phyloP scores from a whole-genome alignment of 805 yeast species.

The Barnettozyma californica region DNA sequence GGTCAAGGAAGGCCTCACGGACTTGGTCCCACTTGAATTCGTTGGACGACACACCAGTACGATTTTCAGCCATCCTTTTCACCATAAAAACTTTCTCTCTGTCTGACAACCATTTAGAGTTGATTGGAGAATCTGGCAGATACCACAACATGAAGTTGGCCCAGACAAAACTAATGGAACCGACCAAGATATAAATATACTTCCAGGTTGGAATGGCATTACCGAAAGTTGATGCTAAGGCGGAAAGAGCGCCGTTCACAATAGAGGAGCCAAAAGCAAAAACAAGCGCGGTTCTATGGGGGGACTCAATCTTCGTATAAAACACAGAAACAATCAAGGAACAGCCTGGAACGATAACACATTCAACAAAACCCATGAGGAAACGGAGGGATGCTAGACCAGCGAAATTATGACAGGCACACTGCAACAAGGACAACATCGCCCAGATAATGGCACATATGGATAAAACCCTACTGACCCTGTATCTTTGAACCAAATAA shows the following conservation, averaged over 20 bases:
- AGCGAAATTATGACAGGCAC: slow-evolving; percentile 34
- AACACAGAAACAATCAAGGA: slow-evolving; percentile 37
- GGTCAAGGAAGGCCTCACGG: slow-evolving; percentile 38
- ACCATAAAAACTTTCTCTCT: slow-evolving; percentile 42
- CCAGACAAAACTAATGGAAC: slow-evolving; percentile 40
- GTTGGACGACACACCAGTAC: slow-evolving; percentile 39
- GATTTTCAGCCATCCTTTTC: slow-evolving; percentile 35
- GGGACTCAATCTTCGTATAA: slow-evolving; percentile 34
- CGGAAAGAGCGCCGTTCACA: slow-evolving; percentile 33
- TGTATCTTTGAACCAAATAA: slow-evolving; percentile 23
- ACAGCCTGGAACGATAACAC: slow-evolving; percentile 36
- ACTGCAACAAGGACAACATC: slow-evolving; percentile 18
- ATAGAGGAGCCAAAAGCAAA: slow-evolving; percentile 35
- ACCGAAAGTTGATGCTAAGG: slow-evolving; percentile 36
- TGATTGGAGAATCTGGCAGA: slow-evolving; percentile 46
- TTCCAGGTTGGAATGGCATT: slow-evolving; percentile 39
- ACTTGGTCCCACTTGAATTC: slow-evolving; percentile 38
- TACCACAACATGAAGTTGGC: slow-evolving; percentile 26
- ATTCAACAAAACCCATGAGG: slow-evolving; percentile 40
- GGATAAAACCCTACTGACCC: slow-evolving; percentile 22
- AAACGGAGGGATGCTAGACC: slow-evolving; percentile 38
- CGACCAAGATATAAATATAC: slow-evolving; percentile 44
- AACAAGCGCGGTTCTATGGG: slow-evolving; percentile 39
- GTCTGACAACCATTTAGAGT: slow-evolving; percentile 33
- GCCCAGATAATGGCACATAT: slow-evolving; percentile 21